These are phyloP conservation scores for Letharia lupina DNA, from an alignment of 495 filamentous ascomycete species.

Conservation along the genomic window DNA sequence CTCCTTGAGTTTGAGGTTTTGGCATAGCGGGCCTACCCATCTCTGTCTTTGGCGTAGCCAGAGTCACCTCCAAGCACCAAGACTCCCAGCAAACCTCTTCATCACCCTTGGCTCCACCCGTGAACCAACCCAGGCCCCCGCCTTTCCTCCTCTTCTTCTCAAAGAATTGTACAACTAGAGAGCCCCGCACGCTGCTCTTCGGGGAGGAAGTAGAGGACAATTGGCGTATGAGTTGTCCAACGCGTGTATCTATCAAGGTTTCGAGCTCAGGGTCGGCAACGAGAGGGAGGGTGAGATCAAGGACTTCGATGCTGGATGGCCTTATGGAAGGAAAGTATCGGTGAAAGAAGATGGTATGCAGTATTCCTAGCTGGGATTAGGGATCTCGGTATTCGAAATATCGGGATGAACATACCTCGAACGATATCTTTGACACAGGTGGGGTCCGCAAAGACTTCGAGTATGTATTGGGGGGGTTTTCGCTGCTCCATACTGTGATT, in stretches of 20 bases:
- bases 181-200: conserved; percentile 57
- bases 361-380: conserved; percentile 54
- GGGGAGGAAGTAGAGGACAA: conserved; percentile 40
- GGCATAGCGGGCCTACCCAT: conserved; percentile 50
- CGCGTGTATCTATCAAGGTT: conserved; percentile 82
- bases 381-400: conserved; percentile 13
- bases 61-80: conserved; percentile 86
- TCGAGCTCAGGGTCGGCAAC: conserved; percentile 87
- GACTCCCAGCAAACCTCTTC: conserved; percentile 96
- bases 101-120: conserved; percentile 51
- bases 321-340: conserved; percentile 84
- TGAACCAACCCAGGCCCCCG: conserved; percentile 52
- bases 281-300: conserved; percentile 83
- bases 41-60: conserved; percentile 82
- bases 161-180: conserved; percentile 85
- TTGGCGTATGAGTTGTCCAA: conserved; percentile 62
- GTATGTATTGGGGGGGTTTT: conserved; percentile 69
- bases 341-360: conserved; percentile 98
- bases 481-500: conserved; percentile 44
- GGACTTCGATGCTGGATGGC: conserved; percentile 79
- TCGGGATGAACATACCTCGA: conserved; percentile 54
- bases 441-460: conserved; percentile 78
- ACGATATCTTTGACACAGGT: conserved; percentile 80
- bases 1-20: neutral
- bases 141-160: conserved; percentile 81